Percentiles rank a stretch among this genome's conserved stretches.
Conservation (phyloP, 306 rosid genomes). For the Macrotyloma uniflorum region DNA sequence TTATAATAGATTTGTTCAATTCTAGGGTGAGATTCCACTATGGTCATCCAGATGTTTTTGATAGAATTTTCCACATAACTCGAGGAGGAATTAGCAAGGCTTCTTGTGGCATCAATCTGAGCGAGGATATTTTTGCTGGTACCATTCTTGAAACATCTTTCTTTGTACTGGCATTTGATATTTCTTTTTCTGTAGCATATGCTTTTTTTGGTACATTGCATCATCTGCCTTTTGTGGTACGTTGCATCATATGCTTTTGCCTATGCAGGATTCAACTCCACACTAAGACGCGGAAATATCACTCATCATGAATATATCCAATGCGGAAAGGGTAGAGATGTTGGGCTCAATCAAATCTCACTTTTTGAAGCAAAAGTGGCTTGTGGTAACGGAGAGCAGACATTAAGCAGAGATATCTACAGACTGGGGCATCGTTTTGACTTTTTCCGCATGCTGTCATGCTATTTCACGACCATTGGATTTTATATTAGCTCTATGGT, state of each 20-base stretch:
- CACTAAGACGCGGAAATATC: conserved; percentile 85
- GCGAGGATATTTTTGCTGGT: conserved; percentile 99
- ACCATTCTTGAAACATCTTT: conserved; percentile 39
- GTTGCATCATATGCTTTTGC: conserved; percentile 32
- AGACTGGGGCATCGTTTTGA: conserved; percentile 96
- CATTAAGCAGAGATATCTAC: conserved; percentile 86
- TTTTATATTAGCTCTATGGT: conserved; percentile 89
- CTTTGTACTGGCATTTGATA: not conserved
- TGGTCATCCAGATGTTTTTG: conserved; percentile 98
- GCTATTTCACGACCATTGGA: conserved; percentile 86
- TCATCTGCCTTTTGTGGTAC: not conserved
- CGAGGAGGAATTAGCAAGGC: conserved; percentile 99
- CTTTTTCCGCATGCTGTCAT: conserved; percentile 96
- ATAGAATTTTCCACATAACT: conserved; percentile 94
- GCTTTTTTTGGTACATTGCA: not conserved
- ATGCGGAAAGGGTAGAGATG: conserved; percentile 98
- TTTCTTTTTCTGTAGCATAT: conserved; percentile 20
- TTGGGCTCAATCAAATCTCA: conserved; percentile 96
- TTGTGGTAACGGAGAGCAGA: conserved; percentile 97
- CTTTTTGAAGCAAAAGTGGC: conserved; percentile 98
- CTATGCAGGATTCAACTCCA: conserved; percentile 82
- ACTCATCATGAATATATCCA: conserved; percentile 98
- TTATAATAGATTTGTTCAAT: conserved; percentile 39
- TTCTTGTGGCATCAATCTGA: conserved; percentile 89
- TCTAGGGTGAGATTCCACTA: conserved; percentile 96